phyloP scores from a whole-genome alignment of 2,329 filamentous ascomycete species.

The Botryotinia convoluta region DNA sequence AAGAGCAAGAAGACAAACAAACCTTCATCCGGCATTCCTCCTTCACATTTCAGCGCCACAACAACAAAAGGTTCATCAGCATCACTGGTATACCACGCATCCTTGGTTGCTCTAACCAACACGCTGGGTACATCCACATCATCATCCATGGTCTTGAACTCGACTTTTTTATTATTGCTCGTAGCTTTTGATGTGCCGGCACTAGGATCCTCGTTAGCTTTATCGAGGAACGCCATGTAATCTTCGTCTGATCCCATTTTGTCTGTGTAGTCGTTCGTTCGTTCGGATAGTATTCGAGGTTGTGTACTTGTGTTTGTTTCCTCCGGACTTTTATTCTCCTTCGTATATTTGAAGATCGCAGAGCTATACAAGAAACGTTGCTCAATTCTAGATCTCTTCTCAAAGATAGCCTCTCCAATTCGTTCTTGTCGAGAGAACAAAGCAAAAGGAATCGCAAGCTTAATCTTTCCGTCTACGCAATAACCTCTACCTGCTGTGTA shows the following conservation, averaged over 20 bases:
- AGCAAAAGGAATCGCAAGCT: not conserved
- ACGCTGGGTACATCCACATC: conserved; percentile 58
- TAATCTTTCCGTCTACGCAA: conserved; percentile 5
- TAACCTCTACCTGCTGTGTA: not conserved
- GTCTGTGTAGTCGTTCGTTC: not conserved
- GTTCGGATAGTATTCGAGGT: not conserved
- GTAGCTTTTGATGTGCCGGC: conserved; percentile 47
- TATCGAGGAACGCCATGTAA: conserved; percentile 81
- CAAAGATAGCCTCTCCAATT: not conserved
- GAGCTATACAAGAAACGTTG: not conserved
- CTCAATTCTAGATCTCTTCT: not conserved
- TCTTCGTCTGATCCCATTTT: conserved; percentile 74
- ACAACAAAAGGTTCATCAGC: conserved; percentile 83
- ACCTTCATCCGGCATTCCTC: conserved; percentile 62
- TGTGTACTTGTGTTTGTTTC: not conserved
- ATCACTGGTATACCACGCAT: conserved; percentile 73
- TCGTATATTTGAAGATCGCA: not conserved
- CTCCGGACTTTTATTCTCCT: not conserved
- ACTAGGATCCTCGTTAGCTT: conserved; percentile 77
- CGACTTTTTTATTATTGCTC: conserved; percentile 35
- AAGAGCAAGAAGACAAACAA: conserved; percentile 35
- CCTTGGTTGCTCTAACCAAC: conserved; percentile 51
- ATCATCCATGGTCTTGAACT: conserved; percentile 53
- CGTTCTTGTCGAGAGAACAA: not conserved
- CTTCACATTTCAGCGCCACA: conserved; percentile 64